A percentile compares a stretch with the other conserved stretches of the same genome.
Conservation (phyloP, 768 basidiomycete species). For the Leccinellum luteum region DNA sequence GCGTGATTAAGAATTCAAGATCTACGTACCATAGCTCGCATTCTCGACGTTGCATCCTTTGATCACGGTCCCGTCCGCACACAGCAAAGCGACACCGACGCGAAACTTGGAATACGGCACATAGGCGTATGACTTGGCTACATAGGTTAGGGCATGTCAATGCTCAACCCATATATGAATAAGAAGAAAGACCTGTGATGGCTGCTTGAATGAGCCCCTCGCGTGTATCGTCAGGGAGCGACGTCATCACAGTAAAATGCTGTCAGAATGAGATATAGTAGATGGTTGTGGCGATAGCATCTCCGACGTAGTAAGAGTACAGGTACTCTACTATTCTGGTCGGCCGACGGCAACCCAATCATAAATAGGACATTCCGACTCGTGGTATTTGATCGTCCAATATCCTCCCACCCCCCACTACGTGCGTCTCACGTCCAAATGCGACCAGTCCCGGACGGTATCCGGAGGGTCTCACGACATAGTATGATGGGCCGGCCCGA, state of each 20-base stretch:
- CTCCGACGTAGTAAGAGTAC: neutral
- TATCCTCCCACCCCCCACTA: neutral
- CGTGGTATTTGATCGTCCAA: slow-evolving; percentile 1
- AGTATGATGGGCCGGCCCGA: no score
- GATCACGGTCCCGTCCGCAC: slow-evolving; percentile 66
- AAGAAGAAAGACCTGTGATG: slow-evolving; percentile 13
- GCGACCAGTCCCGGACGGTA: slow-evolving; percentile 59
- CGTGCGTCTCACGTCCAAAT: slow-evolving; percentile 32
- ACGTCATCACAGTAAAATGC: slow-evolving; percentile 1
- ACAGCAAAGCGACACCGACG: slow-evolving; percentile 85
- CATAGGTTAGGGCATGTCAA: neutral
- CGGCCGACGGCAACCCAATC: neutral
- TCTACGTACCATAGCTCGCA: slow-evolving; percentile 75
- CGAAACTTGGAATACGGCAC: slow-evolving; percentile 88
- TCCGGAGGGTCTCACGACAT: no score
- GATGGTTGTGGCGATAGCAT: neutral
- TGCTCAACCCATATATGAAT: neutral
- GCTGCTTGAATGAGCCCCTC: slow-evolving; percentile 55
- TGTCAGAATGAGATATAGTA: neutral
- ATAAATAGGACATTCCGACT: neutral
- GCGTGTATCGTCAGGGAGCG: slow-evolving; percentile 42
- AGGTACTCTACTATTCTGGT: neutral
- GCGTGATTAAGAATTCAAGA: neutral
- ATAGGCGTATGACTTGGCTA: slow-evolving; percentile 73
- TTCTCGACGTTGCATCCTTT: slow-evolving; percentile 94